Evolutionary conservation across 306 rosid species (phyloP), one percentile per base, ranked within the genome.

Genomic region (Cicer yamashitae): DNA sequence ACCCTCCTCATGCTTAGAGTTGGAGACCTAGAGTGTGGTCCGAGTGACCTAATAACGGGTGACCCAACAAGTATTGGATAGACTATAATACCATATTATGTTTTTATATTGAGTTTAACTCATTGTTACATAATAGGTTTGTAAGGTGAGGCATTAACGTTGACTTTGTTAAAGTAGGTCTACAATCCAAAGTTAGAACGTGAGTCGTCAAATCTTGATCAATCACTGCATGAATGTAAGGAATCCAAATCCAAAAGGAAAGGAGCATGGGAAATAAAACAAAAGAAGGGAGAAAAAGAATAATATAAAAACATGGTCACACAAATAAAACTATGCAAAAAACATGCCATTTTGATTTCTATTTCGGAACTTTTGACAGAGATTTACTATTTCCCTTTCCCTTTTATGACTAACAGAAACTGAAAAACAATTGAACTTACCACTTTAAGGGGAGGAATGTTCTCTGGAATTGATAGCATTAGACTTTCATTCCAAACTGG

Each of bases 401-500:
- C 48, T 7, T 68, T 61, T 17, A 58, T 46, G 44, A 54, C 50
- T 47, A 51, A 77, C 54, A 77, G 6, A 30, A 60, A 72, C 0
- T 64, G 20, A 7, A 10, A 38, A 73, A 51, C 37, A 41, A 45
- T 39, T 7, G 14, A 61, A 76, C 91, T 79, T 86, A 94, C 98
- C 93, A 91, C 93, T 89, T 89, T 88, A 65, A 94, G 84, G 53
- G 96, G 94, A 84, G 98, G 98, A 82, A 87, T 79, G 59, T 85
- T 50, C 4, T 94, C 93, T 13, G 98, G 98, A 83, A 94, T 94
- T 40, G 98, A 94, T 56, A 94, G 67, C 97, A 94, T 91, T 59
- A 94, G 79, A 84, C 94, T 90, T 75, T 94, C 93, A 74, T 91
- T 94, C 97, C 98, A 94, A 3, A 94, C 91, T 47, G 98, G 98